These are phyloP conservation scores for Candida ulmi DNA, from an alignment of 805 yeast genomes.

Conservation along the genomic window DNA sequence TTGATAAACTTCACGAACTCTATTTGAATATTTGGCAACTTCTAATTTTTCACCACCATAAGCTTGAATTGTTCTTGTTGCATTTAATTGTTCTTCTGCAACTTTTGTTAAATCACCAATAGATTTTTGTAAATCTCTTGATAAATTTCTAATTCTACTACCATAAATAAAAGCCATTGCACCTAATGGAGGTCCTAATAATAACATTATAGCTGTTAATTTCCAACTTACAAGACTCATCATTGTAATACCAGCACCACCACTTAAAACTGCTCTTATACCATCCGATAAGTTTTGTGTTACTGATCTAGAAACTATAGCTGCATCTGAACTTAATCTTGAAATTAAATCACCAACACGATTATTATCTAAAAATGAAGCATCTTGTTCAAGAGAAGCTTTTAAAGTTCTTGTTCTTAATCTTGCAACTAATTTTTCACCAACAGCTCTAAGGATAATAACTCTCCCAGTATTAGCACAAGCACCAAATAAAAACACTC, in stretches of 20 bases:
- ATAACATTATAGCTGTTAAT: slow-evolving; percentile 73
- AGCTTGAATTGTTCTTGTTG: slow-evolving; percentile 81
- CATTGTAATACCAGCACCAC: slow-evolving; percentile 84
- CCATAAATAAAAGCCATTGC: slow-evolving; percentile 81
- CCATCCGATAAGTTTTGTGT: slow-evolving; percentile 92
- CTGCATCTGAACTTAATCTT: slow-evolving; percentile 81
- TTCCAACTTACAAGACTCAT: slow-evolving; percentile 85
- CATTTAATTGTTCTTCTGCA: slow-evolving; percentile 85
- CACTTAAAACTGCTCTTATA: slow-evolving; percentile 75
- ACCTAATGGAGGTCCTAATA: slow-evolving; percentile 79
- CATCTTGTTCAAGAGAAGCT: slow-evolving; percentile 77
- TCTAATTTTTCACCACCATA: slow-evolving; percentile 83
- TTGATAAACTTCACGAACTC: slow-evolving; percentile 57
- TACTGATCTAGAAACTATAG: slow-evolving; percentile 77
- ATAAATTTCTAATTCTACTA: slow-evolving; percentile 62
- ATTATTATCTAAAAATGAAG: slow-evolving; percentile 83
- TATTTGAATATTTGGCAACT: slow-evolving; percentile 66
- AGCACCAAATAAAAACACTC: slow-evolving; percentile 68
- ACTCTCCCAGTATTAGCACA: slow-evolving; percentile 76
- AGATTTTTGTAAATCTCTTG: slow-evolving; percentile 75
- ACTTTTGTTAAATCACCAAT: slow-evolving; percentile 84
- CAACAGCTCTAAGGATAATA: slow-evolving; percentile 68
- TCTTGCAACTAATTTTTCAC: slow-evolving; percentile 84
- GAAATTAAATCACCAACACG: slow-evolving; percentile 91
- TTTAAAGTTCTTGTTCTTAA: slow-evolving; percentile 71